Percentiles rank a stretch among this genome's conserved stretches.
These are phyloP conservation scores for Aspergillus avenaceus DNA, from an alignment of 495 filamentous ascomycete species.

Conservation along the genomic window DNA sequence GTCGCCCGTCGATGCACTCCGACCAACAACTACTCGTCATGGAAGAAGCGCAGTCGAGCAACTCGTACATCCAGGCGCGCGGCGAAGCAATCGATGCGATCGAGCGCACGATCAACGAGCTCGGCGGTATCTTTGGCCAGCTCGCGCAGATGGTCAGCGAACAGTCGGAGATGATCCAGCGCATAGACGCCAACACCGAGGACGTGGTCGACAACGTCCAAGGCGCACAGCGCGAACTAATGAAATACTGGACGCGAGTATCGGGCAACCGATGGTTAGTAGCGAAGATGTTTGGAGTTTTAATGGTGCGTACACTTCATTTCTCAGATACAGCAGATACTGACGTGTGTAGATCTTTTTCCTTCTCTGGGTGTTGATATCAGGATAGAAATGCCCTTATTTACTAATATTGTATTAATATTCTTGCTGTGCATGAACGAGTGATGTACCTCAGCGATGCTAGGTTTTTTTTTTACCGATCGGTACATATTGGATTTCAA, in stretches of 20 bases:
- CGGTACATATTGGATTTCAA: not conserved
- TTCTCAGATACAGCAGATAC: not conserved
- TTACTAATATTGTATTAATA: slow-evolving; percentile 39
- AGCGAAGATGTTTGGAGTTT: slow-evolving; percentile 97
- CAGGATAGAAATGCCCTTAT: slow-evolving; percentile 36
- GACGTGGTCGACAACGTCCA: slow-evolving; percentile 97
- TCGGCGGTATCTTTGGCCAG: slow-evolving; percentile 95
- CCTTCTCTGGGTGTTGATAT: slow-evolving; percentile 57
- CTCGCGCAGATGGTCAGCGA: slow-evolving; percentile 96
- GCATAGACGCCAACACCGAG: slow-evolving; percentile 93
- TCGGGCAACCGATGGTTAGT: slow-evolving; percentile 94
- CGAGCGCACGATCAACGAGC: slow-evolving; percentile 88
- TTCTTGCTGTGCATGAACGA: slow-evolving; percentile 17
- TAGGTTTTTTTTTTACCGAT: slow-evolving; percentile 1
- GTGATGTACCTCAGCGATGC: slow-evolving; percentile 2
- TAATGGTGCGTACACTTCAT: slow-evolving; percentile 52
- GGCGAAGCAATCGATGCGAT: slow-evolving; percentile 97
- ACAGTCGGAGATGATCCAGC: slow-evolving; percentile 89
- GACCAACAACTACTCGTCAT: slow-evolving; percentile 91
- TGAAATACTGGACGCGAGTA: slow-evolving; percentile 96
- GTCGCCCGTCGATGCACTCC: slow-evolving; percentile 51
- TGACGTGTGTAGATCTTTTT: slow-evolving; percentile 48
- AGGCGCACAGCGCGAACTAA: slow-evolving; percentile 83
- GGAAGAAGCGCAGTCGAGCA: slow-evolving; percentile 84
- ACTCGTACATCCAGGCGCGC: slow-evolving; percentile 87